Percentiles rank a stretch among this genome's conserved stretches.
Evolutionary conservation across 345 rosid genomes (phyloP).

Genomic region (Eucalyptus decipiens): DNA sequence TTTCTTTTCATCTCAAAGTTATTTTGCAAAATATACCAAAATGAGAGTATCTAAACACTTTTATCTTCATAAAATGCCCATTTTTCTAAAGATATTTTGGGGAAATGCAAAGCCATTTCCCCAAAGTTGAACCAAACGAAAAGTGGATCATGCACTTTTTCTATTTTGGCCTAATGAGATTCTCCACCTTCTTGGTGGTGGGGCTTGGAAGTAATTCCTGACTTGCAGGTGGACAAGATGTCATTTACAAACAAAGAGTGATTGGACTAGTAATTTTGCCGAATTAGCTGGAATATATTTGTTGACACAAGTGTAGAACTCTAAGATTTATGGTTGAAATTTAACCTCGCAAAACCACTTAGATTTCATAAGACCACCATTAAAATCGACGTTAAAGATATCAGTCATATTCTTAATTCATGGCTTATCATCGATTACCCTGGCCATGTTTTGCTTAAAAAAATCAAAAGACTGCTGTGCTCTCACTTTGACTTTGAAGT

Average conservation of each 20-base stretch:
- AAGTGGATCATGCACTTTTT: not conserved
- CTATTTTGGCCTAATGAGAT: not conserved
- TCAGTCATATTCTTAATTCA: not conserved
- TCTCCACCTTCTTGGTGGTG: not conserved
- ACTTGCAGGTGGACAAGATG: not conserved
- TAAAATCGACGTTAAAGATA: not conserved
- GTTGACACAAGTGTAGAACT: not conserved
- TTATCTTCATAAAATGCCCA: too few species aligned
- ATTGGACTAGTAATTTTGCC: not conserved
- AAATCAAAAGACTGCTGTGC: not conserved
- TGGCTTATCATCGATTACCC: not conserved
- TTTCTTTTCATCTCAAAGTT: too few species aligned
- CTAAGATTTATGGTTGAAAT: not conserved
- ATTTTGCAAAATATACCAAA: too few species aligned
- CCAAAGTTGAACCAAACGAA: too few species aligned
- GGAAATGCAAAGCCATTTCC: too few species aligned
- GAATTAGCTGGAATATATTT: not conserved
- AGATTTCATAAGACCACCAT: not conserved
- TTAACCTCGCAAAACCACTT: not conserved
- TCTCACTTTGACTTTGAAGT: not conserved
- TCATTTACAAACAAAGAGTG: not conserved
- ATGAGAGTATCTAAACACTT: too few species aligned
- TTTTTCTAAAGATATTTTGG: rapidly evolving
- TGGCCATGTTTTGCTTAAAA: not conserved
- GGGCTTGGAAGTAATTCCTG: too few species aligned